A percentile compares a stretch with the other conserved stretches of the same genome.
These are phyloP conservation scores for Mortierella sp. DNA, from an alignment of 371 early-diverging fungal genomes.

Conservation along the genomic window DNA sequence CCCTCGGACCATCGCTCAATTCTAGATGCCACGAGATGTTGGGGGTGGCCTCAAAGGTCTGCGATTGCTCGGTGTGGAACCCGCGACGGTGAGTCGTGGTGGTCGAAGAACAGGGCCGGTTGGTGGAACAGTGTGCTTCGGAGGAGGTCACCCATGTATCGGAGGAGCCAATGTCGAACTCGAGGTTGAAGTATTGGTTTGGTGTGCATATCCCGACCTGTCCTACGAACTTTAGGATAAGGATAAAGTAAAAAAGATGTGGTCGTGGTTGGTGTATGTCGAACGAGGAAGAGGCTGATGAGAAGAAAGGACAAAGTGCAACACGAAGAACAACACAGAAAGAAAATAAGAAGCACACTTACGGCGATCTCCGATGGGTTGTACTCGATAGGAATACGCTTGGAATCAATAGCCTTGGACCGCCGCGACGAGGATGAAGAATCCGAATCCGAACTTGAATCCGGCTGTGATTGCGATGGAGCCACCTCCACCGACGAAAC, in stretches of 20 bases:
- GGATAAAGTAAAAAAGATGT: too few species aligned
- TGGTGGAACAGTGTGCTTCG: slow-evolving; percentile 19
- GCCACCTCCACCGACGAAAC: not conserved
- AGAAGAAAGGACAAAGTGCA: not conserved
- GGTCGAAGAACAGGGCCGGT: not conserved
- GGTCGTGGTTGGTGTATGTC: too few species aligned
- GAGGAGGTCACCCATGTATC: slow-evolving; percentile 59
- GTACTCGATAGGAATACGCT: slow-evolving; percentile 17
- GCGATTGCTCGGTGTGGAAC: slow-evolving; percentile 9
- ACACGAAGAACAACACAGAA: not conserved
- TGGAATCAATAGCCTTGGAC: slow-evolving; percentile 21
- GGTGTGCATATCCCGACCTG: slow-evolving; percentile 63
- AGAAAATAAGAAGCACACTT: not conserved
- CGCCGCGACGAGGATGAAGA: not conserved
- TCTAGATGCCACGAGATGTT: slow-evolving; percentile 8
- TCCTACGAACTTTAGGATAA: slow-evolving; percentile 63
- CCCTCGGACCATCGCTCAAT: not conserved
- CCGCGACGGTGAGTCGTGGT: not conserved
- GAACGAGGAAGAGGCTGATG: not conserved
- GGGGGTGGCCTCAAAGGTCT: slow-evolving; percentile 7
- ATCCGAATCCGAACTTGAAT: too few species aligned
- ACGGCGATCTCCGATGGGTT: slow-evolving; percentile 19
- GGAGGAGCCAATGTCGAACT: slow-evolving; percentile 68
- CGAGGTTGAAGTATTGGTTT: slow-evolving; percentile 61
- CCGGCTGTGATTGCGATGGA: too few species aligned